Base-by-base conservation (phyloP, 2,329 filamentous ascomycete genomes). In the Dactylellina cionopaga region DNA sequence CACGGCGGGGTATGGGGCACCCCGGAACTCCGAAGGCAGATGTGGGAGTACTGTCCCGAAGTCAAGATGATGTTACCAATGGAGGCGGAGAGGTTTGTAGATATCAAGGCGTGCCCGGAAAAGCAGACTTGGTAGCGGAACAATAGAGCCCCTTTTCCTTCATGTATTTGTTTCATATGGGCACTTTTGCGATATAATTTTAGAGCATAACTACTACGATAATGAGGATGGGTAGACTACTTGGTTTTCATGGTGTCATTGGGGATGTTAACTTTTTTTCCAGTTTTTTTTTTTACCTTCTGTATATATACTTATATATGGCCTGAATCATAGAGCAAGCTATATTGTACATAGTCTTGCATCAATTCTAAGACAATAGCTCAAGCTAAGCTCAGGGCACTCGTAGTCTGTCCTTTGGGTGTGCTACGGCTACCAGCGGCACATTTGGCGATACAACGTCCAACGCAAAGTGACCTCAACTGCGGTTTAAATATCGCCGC, bases 31-130 rank as follows among this genome's bases (percentile, higher is more conserved):
- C 80, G 85, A 24, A 81, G 81, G 70, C 82, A 85, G 70, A 83
- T 87, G 41, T 86, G 83, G 83, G 80, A 83, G 25, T 87, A 87
- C 77, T 87, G 85, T 70, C 85, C 85, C 0, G 85, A 87, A 77
- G 81, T 87, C 27, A 87, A 86, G 80, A 84, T 87, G 81, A 85
- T 82, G 46, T 77, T 87, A 25, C 79, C 80, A 52, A 87, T 87
- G 85, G 84, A 86, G 74, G 82, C 82, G 5, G 84, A 83, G 43
- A 80, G 82, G 71, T 71, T 58, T 27, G 52, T 71, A 17, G 51
- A 56, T 24, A 85, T 81, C 71, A 81, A 86, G 3, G 84, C 83
- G 0, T 84, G 84, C 5, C 75, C 80, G 5, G 86, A 84, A 74
- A 78, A 81, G 33, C 76, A 78, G 3, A 78, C 79, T 35, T 85